Evolutionary conservation across 225 moss, liverwort and hornwort species (phyloP).

Genomic region (Sphagnum tenellum): DNA sequence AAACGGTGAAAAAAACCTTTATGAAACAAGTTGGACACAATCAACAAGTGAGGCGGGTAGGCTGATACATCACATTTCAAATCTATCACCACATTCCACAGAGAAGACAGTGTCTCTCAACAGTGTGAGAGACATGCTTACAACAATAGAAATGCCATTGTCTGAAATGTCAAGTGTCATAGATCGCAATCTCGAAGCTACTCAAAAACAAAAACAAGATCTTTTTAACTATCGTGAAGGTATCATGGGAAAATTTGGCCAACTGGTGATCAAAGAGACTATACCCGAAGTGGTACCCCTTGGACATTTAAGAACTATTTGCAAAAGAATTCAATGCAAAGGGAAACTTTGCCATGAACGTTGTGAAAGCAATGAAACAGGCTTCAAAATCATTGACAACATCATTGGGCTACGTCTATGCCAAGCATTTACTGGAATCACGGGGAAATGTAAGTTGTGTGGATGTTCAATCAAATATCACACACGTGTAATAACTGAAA

Average conservation of each 20-base stretch:
- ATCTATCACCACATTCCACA: not conserved
- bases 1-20: not conserved
- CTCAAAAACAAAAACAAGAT: not conserved
- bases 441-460: too few species aligned
- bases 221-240: not conserved
- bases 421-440: too few species aligned
- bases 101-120: conserved; percentile 5
- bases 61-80: not conserved
- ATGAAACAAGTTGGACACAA: not conserved
- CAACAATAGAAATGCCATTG: not conserved
- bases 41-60: conserved; percentile 6
- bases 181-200: not conserved
- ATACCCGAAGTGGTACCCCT: not conserved
- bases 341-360: too few species aligned
- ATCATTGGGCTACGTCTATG: too few species aligned
- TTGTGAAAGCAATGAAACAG: too few species aligned
- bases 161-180: not conserved
- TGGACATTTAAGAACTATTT: too few species aligned
- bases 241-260: too few species aligned
- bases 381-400: too few species aligned
- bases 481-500: too few species aligned
- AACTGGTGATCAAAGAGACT: too few species aligned
- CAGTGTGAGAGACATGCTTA: conserved; percentile 2
- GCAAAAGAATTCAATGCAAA: too few species aligned
- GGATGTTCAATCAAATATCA: too few species aligned